These are phyloP conservation scores for Ilyonectria mors-panacis DNA, from an alignment of 2,329 filamentous ascomycete genomes.

Conservation along the genomic window DNA sequence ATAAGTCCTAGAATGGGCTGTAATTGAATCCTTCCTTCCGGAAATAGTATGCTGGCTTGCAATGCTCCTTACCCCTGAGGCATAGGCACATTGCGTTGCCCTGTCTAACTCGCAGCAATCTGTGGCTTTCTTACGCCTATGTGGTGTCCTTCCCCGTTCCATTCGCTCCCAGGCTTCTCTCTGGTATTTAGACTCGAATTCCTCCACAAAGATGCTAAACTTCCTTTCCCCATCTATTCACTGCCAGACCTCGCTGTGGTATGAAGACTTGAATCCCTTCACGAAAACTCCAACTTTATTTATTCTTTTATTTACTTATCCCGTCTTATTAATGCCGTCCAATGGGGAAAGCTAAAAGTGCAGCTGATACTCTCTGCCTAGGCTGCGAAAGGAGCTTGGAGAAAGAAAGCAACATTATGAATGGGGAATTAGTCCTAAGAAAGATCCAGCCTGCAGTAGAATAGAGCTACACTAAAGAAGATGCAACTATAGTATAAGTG, in stretches of 20 bases:
- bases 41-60: background rate
- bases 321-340: background rate
- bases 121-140: background rate
- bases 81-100: background rate
- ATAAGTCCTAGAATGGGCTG: background rate
- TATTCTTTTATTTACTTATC: constrained; percentile 5
- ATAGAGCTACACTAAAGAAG: background rate
- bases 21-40: constrained; percentile 3
- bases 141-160: background rate
- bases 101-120: background rate
- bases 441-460: background rate
- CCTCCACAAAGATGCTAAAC: background rate
- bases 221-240: background rate
- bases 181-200: constrained; percentile 2
- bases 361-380: background rate
- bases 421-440: background rate
- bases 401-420: background rate
- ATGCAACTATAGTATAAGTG: background rate
- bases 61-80: background rate
- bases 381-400: background rate
- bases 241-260: background rate
- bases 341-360: constrained; percentile 2
- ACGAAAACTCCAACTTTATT: constrained; percentile 3
- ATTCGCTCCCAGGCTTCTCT: constrained; percentile 1
- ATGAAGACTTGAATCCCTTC: background rate